These are phyloP conservation scores for Mortierella sp. DNA, from an alignment of 371 early-diverging fungal species.

Conservation along the genomic window DNA sequence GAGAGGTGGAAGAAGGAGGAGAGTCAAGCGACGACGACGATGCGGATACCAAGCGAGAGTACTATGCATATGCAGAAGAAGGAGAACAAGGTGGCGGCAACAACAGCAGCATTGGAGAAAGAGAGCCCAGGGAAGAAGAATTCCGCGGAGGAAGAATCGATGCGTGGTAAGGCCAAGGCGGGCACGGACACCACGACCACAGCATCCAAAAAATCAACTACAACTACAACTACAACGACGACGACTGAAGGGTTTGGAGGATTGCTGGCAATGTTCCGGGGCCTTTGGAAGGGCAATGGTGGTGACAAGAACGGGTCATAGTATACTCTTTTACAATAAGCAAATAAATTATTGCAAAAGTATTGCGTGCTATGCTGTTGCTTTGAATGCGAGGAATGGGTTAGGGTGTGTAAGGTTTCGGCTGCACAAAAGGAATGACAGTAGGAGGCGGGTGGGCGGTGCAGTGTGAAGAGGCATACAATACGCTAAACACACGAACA, in stretches of 20 bases:
- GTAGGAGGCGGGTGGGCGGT: not conserved
- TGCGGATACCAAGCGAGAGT: conserved; percentile 6
- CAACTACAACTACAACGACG: not conserved
- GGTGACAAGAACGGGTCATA: conserved; percentile 5
- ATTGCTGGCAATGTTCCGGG: conserved; percentile 40
- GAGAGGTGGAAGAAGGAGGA: not conserved
- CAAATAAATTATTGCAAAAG: not conserved
- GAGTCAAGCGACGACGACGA: not conserved
- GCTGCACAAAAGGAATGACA: not conserved
- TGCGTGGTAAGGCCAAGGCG: not conserved
- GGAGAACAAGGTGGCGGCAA: not conserved
- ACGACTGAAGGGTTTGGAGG: conserved; percentile 23
- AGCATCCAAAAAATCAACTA: not conserved
- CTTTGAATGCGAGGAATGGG: not conserved
- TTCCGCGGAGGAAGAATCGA: not conserved
- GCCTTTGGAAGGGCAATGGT: conserved; percentile 33
- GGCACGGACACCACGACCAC: not conserved
- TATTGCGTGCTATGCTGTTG: no score
- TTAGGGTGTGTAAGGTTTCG: not conserved
- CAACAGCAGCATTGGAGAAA: not conserved
- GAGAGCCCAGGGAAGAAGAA: conserved; percentile 17
- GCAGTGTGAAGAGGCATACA: not conserved
- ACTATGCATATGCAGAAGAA: not conserved
- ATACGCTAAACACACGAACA: no score
- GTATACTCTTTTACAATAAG: not conserved